These are phyloP conservation scores for Oryza longistaminata DNA, from an alignment of 176 grass and related monocot species.

Conservation along the genomic window DNA sequence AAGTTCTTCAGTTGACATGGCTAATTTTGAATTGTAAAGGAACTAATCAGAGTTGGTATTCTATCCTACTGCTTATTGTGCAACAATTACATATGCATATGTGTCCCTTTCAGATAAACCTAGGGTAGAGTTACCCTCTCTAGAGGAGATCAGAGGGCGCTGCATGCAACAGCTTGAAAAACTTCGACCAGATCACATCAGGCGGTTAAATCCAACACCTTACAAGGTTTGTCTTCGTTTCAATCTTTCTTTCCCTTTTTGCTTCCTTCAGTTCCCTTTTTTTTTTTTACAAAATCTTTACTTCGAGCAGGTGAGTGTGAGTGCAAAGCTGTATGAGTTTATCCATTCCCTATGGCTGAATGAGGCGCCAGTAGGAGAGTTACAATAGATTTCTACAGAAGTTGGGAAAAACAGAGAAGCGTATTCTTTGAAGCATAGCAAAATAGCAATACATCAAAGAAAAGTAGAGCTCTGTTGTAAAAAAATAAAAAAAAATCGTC, in stretches of 20 bases:
- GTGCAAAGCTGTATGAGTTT: conserved; percentile 84
- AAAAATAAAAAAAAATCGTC: not conserved
- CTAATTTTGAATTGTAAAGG: conserved; percentile 4
- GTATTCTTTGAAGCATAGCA: conserved; percentile 48
- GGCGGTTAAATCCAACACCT: conserved; percentile 92
- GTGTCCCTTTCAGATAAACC: conserved; percentile 50
- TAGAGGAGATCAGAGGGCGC: conserved; percentile 70
- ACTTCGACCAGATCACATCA: conserved; percentile 83
- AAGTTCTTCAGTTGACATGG: conserved; percentile 6
- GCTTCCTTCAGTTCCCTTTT: not conserved
- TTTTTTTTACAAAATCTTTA: not conserved
- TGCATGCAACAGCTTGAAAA: conserved; percentile 92
- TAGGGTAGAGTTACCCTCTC: conserved; percentile 76
- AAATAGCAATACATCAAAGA: conserved; percentile 12
- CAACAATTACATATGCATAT: not conserved
- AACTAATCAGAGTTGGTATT: not conserved
- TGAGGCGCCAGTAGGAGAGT: conserved; percentile 83
- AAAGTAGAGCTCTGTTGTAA: conserved; percentile 23
- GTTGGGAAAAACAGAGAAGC: conserved; percentile 28
- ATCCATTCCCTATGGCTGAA: conserved; percentile 90
- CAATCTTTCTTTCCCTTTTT: not conserved
- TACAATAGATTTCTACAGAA: conserved; percentile 55
- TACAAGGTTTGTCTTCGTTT: conserved; percentile 75
- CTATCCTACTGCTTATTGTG: not conserved
- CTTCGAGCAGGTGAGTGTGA: conserved; percentile 77